Evolutionary conservation across 805 yeast species (phyloP).

Genomic region (Candida dajiaensis): DNA sequence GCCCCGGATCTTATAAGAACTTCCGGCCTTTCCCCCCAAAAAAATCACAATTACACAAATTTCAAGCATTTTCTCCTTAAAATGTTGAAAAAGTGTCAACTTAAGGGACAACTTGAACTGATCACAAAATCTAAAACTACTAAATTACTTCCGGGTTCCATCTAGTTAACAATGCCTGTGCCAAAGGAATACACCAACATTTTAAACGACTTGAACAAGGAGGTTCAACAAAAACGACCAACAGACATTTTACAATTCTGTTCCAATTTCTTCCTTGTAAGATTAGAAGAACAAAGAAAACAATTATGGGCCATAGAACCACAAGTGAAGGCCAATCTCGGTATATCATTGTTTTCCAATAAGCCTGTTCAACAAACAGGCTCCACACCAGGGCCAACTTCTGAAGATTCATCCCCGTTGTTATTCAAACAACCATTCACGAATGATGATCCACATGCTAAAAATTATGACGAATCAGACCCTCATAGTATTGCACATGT

Average conservation of each 20-base stretch:
- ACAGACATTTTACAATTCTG: conserved; percentile 69
- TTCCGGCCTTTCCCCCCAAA: too few species aligned
- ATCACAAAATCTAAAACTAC: neutral
- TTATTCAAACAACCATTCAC: conserved; percentile 42
- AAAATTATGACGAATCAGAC: conserved; percentile 27
- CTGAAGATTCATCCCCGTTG: conserved; percentile 7
- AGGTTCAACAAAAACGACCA: conserved; percentile 50
- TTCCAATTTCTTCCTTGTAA: conserved; percentile 60
- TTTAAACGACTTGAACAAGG: conserved; percentile 57
- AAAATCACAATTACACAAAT: too few species aligned
- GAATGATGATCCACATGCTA: conserved; percentile 58
- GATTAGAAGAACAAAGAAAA: conserved; percentile 54
- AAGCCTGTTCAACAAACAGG: conserved; percentile 25
- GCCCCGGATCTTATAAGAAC: too few species aligned
- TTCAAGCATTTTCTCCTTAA: neutral
- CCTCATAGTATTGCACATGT: conserved; percentile 14
- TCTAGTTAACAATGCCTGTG: conserved; percentile 24
- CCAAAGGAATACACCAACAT: conserved; percentile 42
- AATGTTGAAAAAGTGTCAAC: neutral
- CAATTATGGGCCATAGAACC: conserved; percentile 45
- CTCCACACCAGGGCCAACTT: conserved; percentile 11
- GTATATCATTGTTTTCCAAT: conserved; percentile 40
- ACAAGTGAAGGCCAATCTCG: conserved; percentile 40
- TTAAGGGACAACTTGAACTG: neutral
- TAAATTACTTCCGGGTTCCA: too few species aligned